Evolutionary conservation across 257 asterid species (phyloP).

Genomic region (Leptodermis oblonga): DNA sequence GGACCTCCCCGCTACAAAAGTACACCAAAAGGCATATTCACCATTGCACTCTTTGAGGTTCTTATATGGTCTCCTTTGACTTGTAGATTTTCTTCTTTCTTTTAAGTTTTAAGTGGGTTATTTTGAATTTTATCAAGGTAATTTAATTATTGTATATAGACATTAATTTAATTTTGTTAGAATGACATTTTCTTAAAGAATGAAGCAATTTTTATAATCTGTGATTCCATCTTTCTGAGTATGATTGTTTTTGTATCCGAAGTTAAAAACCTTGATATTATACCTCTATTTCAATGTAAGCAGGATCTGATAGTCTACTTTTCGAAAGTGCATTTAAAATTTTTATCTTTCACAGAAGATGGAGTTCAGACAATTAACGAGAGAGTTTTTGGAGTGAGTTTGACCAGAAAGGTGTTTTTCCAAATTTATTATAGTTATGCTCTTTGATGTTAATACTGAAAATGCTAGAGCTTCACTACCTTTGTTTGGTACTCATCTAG

Average conservation of each 20-base stretch:
- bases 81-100: too few species aligned
- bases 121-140: too few species aligned
- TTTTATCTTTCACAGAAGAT: constrained; percentile 59
- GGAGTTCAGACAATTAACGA: constrained; percentile 42
- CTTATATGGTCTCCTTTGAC: too few species aligned
- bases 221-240: not conserved
- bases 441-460: constrained; percentile 6
- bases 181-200: not conserved
- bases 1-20: too few species aligned
- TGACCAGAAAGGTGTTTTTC: constrained; percentile 49
- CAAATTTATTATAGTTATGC: not conserved
- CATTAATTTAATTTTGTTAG: too few species aligned
- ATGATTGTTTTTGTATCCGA: not conserved
- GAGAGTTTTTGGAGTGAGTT: constrained; percentile 38
- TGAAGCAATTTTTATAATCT: not conserved
- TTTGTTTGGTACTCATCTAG: constrained; percentile 17
- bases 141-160: too few species aligned
- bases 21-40: too few species aligned
- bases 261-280: constrained; percentile 3
- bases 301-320: constrained; percentile 74
- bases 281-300: constrained; percentile 42
- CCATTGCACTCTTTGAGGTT: too few species aligned
- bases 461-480: constrained; percentile 5
- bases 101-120: too few species aligned
- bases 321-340: constrained; percentile 87